A percentile compares a stretch with the other conserved stretches of the same genome.
These are phyloP conservation scores for Penicillium hesseltinei DNA, from an alignment of 2,329 filamentous ascomycete genomes.

Conservation along the genomic window DNA sequence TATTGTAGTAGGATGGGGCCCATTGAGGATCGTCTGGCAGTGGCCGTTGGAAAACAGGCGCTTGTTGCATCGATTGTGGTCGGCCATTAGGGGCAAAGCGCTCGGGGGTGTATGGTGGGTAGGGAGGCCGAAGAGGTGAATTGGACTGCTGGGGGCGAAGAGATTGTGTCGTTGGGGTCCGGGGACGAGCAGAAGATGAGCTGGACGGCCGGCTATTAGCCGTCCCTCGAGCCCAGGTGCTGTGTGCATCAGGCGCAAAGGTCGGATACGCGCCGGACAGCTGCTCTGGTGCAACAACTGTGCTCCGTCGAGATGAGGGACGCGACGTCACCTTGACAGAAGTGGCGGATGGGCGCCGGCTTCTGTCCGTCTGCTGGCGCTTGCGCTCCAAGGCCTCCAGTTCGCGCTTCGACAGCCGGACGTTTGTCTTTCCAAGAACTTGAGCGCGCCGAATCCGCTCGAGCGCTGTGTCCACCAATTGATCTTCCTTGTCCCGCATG, in stretches of 20 bases:
- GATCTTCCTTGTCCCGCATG: constrained; percentile 67
- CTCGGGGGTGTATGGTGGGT: constrained; percentile 31
- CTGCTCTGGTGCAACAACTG: constrained; percentile 15
- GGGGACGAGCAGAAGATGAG: constrained; percentile 43
- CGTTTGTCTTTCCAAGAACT: constrained; percentile 71
- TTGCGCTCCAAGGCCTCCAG: constrained; percentile 74
- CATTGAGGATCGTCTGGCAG: constrained; percentile 52
- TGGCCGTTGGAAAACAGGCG: constrained; percentile 36
- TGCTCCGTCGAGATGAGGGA: constrained; percentile 22
- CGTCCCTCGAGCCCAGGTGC: constrained; percentile 46
- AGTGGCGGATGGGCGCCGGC: constrained; percentile 22
- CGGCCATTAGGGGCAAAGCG: constrained; percentile 38
- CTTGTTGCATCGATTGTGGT: constrained; percentile 39
- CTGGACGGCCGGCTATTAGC: constrained; percentile 44
- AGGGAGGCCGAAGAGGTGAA: constrained; percentile 36
- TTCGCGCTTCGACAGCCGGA: constrained; percentile 76
- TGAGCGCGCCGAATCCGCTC: constrained; percentile 77
- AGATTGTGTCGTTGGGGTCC: constrained; percentile 43
- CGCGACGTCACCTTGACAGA: constrained; percentile 17
- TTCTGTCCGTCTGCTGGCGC: constrained; percentile 53
- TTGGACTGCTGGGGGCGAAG: constrained; percentile 37
- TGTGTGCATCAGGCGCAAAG: constrained; percentile 43
- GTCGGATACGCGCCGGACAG: constrained; percentile 32
- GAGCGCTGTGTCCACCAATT: constrained; percentile 73
- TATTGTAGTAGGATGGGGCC: constrained; percentile 38